Evolutionary conservation across 768 basidiomycete species (phyloP), one percentile per base, ranked within the genome.

Genomic region (Collybiopsis luxurians): DNA sequence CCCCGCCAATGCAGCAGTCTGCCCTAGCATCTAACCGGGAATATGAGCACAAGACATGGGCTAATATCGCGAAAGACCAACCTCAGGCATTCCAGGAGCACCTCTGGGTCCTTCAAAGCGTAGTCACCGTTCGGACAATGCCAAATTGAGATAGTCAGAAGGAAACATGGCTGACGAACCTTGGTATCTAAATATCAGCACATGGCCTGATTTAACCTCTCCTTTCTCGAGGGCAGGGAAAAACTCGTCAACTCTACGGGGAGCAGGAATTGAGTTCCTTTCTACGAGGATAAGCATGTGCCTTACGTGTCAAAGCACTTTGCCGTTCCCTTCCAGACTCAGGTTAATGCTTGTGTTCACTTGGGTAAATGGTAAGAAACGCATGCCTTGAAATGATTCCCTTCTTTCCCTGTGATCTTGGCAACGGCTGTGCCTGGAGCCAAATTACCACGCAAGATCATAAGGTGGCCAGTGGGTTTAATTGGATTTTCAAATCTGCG

Each of bases 381-480:
- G 57, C 73, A 43, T 45, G 89, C 90, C 78, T 92, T 89, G 61
- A 97, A 97, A 21, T 73, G 78, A 51, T 84, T 70, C 4, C 95
- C 95, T 72, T 97, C 95, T 71, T 95, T 95, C 13, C 95, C 94
- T 5, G 95, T 96, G 60, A 97, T 75, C 72, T 98, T 98, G 15
- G 93, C 92, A 19, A 98, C 94, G 27, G 92, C 88, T 1, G 87
- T 86, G 48, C 81, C 90, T 0, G 95, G 95, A 2, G 90, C 87
- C 42, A 98, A 75, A 70, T 90, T 95, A n/a, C 95, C 95, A 51
- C 86, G 81, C 59, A 98, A 71, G 64, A 98, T 93, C 12, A 86
- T 86, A 63, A 97, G 71, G 71, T 96, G 95, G 1, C 95, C 95
- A 2, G 87, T 93, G 23, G 75, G 66, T 68, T 97, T 96, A 73